Percentiles rank a stretch among this genome's conserved stretches.
These are phyloP conservation scores for Oxyria digyna DNA, from an alignment of 148 eudicot species.

Conservation along the genomic window DNA sequence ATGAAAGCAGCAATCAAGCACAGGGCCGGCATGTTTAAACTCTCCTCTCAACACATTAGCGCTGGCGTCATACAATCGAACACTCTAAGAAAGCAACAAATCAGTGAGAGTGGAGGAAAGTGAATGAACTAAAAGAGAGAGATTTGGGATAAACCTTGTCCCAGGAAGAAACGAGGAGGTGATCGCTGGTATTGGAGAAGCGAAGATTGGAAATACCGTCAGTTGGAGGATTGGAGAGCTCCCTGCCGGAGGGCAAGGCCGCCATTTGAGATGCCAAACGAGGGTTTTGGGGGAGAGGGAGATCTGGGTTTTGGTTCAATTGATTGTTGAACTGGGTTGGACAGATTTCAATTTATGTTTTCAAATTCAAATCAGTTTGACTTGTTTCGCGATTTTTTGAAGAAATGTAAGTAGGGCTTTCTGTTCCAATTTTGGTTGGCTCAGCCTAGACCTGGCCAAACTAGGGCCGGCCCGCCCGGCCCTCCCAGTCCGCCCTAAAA, in stretches of 20 bases:
- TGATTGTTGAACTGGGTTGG: too few species aligned
- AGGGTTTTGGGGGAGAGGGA: not conserved
- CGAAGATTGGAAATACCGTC: conserved; percentile 76
- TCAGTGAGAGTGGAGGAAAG: not conserved
- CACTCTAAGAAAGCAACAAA: conserved; percentile 35
- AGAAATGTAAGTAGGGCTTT: too few species aligned
- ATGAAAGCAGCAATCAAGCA: conserved; percentile 92
- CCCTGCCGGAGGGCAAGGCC: conserved; percentile 44
- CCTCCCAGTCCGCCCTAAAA: too few species aligned
- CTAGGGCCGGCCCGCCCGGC: too few species aligned
- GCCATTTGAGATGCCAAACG: conserved; percentile 23
- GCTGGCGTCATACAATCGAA: conserved; percentile 80
- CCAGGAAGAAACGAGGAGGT: conserved; percentile 92
- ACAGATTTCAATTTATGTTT: too few species aligned
- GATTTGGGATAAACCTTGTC: conserved; percentile 34
- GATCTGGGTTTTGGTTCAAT: conserved; percentile 9
- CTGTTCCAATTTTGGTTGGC: too few species aligned
- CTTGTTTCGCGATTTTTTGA: too few species aligned
- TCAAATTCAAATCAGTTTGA: too few species aligned
- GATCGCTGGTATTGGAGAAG: conserved; percentile 72
- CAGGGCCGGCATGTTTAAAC: conserved; percentile 82
- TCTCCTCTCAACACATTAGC: conserved; percentile 71
- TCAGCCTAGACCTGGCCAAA: too few species aligned
- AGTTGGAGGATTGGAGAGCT: conserved; percentile 60
- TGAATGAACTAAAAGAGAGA: not conserved